Evolutionary conservation across 1,284 basidiomycete species (phyloP).

Genomic region (Stygiomarasmius scandens): DNA sequence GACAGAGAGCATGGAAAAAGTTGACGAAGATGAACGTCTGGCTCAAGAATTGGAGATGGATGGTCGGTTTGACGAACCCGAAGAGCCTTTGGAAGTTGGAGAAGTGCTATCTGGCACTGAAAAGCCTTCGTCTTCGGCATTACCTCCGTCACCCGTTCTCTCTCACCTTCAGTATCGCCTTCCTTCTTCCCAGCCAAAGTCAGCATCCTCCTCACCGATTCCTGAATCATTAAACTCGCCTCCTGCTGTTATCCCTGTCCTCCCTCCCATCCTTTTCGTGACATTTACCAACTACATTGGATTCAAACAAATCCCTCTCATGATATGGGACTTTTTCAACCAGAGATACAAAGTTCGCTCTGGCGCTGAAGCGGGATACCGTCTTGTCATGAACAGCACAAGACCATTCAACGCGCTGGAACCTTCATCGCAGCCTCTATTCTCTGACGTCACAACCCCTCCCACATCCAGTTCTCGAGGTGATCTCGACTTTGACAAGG

Average conservation of each 20-base stretch:
- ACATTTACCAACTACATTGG: constrained; percentile 89
- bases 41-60: constrained; percentile 73
- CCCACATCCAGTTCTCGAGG: constrained; percentile 19
- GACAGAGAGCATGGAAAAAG: constrained; percentile 70
- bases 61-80: constrained; percentile 75
- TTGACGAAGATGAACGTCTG: constrained; percentile 79
- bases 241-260: constrained; percentile 68
- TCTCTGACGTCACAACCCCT: constrained; percentile 25
- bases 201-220: constrained; percentile 27
- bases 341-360: constrained; percentile 77
- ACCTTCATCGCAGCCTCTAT: constrained; percentile 17
- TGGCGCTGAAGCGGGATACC: constrained; percentile 84
- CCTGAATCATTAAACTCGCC: constrained; percentile 44
- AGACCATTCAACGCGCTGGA: constrained; percentile 61
- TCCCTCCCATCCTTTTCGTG: constrained; percentile 86
- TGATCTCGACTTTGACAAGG: constrained; percentile 78
- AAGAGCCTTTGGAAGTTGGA: constrained; percentile 32
- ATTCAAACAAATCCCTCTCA: constrained; percentile 83
- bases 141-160: constrained; percentile 24
- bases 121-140: constrained; percentile 36
- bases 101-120: constrained; percentile 25
- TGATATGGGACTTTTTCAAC: constrained; percentile 94
- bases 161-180: constrained; percentile 20
- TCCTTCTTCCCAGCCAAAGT: constrained; percentile 19
- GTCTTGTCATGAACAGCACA: constrained; percentile 66